Conservation (phyloP, 208 protist species). For the Blastocrithidia nonstop region DNA sequence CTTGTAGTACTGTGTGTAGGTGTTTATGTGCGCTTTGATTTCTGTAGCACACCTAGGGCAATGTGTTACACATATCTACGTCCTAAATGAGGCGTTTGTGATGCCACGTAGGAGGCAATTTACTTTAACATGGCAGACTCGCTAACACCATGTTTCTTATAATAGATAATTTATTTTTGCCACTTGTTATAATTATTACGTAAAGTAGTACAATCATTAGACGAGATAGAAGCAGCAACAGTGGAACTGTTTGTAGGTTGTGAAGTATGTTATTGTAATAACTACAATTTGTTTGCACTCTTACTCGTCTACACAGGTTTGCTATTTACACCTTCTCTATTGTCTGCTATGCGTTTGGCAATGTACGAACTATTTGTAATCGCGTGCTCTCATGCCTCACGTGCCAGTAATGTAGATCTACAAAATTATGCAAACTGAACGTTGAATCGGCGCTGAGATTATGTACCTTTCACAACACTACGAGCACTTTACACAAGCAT, state of each 20-base stretch:
- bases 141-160: slow-evolving; percentile 12
- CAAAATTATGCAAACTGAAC: slow-evolving; percentile 57
- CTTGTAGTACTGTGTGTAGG: no score
- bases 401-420: slow-evolving; percentile 19
- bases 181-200: no score
- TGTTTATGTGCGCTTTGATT: no score
- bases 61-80: slow-evolving; percentile 58
- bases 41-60: slow-evolving; percentile 20
- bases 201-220: neutral
- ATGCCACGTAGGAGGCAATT: slow-evolving; percentile 31
- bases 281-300: no score
- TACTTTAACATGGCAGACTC: slow-evolving; percentile 32
- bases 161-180: neutral
- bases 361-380: no score
- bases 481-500: slow-evolving; percentile 10
- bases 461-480: slow-evolving; percentile 51
- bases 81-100: slow-evolving; percentile 24
- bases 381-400: no score
- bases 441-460: slow-evolving; percentile 60
- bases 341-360: neutral
- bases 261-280: no score
- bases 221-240: no score
- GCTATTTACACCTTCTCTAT: no score
- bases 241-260: no score
- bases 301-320: no score